Conservation (phyloP, 257 asterid species). For the Thymus quinquecostatus region DNA sequence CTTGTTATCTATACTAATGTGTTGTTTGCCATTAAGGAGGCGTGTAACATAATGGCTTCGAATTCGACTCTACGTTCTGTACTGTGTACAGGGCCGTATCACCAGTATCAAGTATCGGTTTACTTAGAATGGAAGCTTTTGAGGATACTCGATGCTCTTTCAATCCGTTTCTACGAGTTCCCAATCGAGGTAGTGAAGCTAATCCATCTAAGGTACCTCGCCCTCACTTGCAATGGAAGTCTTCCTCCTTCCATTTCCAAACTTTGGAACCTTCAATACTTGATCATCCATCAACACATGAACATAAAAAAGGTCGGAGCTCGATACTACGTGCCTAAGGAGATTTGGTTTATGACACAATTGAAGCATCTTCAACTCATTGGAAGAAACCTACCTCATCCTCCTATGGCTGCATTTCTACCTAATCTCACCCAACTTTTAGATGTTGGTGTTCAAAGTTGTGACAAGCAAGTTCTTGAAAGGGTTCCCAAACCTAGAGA, state of each 20-base stretch:
- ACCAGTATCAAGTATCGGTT: not conserved
- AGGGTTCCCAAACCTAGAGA: not conserved
- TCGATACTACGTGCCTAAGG: not conserved
- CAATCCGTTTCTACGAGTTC: not conserved
- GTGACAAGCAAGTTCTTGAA: not conserved
- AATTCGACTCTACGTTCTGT: not conserved
- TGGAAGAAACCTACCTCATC: not conserved
- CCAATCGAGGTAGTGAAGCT: not conserved
- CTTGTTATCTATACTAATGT: not conserved
- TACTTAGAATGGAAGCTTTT: no score
- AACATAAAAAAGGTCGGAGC: not conserved
- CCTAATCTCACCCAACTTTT: not conserved
- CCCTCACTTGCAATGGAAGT: not conserved
- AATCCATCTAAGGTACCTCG: no score
- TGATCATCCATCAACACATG: not conserved
- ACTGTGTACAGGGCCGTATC: not conserved
- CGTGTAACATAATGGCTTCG: not conserved
- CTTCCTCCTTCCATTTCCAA: not conserved
- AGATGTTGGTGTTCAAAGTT: slow-evolving; percentile 2
- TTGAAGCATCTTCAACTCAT: not conserved
- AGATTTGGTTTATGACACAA: not conserved
- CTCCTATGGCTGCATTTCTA: not conserved
- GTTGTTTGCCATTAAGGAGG: not conserved
- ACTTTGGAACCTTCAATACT: not conserved
- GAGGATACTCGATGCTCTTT: not conserved